Evolutionary conservation across 2,329 filamentous ascomycete genomes (phyloP).

Genomic region (Penicillium brasilianum): DNA sequence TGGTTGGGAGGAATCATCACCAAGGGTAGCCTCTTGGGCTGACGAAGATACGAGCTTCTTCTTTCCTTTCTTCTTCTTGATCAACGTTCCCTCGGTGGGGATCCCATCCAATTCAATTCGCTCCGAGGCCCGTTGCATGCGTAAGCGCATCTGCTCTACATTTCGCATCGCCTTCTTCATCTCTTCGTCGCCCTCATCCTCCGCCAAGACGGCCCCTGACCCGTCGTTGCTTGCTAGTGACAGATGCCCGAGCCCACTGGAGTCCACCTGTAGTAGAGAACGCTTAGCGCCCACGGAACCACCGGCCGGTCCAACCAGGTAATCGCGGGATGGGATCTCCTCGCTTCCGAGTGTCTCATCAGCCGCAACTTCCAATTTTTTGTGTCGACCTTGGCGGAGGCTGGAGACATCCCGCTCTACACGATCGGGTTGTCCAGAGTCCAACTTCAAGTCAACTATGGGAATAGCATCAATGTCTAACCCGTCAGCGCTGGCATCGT

Average conservation of each 20-base stretch:
- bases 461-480: slow-evolving; percentile 94
- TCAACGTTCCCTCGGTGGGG: slow-evolving; percentile 51
- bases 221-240: slow-evolving; percentile 63
- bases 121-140: slow-evolving; percentile 69
- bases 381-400: slow-evolving; percentile 52
- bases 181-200: slow-evolving; percentile 79
- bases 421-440: slow-evolving; percentile 49
- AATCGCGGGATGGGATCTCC: slow-evolving; percentile 49
- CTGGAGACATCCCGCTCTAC: slow-evolving; percentile 31
- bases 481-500: slow-evolving; percentile 73
- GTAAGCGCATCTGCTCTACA: slow-evolving; percentile 81
- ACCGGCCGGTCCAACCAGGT: slow-evolving; percentile 35
- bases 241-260: slow-evolving; percentile 76
- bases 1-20: slow-evolving; percentile 3
- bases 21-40: slow-evolving; percentile 4
- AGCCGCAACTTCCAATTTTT: slow-evolving; percentile 69
- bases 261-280: slow-evolving; percentile 81
- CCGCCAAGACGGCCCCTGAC: slow-evolving; percentile 6
- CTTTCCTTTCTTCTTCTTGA: slow-evolving; percentile 64
- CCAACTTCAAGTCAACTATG: slow-evolving; percentile 88
- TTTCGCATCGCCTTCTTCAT: slow-evolving; percentile 88
- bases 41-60: slow-evolving; percentile 28
- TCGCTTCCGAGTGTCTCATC: slow-evolving; percentile 71
- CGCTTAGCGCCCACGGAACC: slow-evolving; percentile 58
- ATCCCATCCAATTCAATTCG: slow-evolving; percentile 56